phyloP scores from a whole-genome alignment of 176 grass and related monocot species.

The Oryza nivara region DNA sequence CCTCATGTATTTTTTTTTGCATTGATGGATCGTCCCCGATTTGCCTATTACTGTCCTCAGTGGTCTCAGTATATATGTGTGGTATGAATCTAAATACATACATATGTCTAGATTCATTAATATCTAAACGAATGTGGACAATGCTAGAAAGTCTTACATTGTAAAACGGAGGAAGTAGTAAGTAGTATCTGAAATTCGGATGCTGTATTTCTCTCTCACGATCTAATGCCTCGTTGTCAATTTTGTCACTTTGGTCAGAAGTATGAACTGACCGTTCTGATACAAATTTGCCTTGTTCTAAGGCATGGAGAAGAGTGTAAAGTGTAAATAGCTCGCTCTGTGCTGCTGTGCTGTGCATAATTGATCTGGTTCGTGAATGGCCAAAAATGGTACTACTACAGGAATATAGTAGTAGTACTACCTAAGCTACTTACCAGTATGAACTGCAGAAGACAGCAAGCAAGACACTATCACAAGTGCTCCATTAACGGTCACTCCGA shows the following conservation, averaged over 20 bases:
- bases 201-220: background rate
- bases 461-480: background rate
- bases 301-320: too few species aligned
- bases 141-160: too few species aligned
- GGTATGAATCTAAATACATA: too few species aligned
- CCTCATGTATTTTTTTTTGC: constrained; percentile 41
- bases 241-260: background rate
- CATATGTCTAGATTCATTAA: too few species aligned
- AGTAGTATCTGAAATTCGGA: background rate
- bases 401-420: background rate
- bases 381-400: background rate
- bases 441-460: background rate
- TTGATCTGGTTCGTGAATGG: background rate
- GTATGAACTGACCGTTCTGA: background rate
- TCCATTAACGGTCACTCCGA: background rate
- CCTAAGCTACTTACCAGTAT: background rate
- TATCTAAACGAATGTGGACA: too few species aligned
- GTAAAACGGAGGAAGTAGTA: too few species aligned
- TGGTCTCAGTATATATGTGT: constrained; percentile 50
- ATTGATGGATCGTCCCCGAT: background rate
- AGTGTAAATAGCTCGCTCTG: too few species aligned
- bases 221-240: background rate
- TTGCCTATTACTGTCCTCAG: constrained; percentile 15
- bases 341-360: too few species aligned
- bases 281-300: too few species aligned